Evolutionary conservation across 495 filamentous ascomycete genomes (phyloP).

Genomic region (Xanthoparmelia taractica): DNA sequence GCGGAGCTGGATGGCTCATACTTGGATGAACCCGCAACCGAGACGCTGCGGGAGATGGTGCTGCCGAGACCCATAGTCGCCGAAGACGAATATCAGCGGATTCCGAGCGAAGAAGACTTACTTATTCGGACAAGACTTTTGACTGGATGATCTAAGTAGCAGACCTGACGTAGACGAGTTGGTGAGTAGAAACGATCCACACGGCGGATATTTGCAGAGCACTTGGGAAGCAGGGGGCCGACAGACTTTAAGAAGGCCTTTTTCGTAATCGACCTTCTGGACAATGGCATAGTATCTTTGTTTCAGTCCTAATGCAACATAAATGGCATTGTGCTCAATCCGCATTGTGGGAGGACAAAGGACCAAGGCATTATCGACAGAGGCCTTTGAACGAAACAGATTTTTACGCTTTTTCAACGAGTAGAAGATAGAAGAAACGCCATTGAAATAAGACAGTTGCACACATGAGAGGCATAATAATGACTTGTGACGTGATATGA

Average conservation of each 20-base stretch:
- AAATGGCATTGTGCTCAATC: not conserved
- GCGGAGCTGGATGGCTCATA: not conserved
- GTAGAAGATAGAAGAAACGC: no score
- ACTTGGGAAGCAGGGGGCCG: not conserved
- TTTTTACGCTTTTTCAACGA: no score
- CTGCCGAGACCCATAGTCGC: constrained; percentile 3
- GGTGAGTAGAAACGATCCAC: not conserved
- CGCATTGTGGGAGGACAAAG: not conserved
- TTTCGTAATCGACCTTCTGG: not conserved
- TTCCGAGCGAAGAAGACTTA: not conserved
- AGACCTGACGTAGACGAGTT: not conserved
- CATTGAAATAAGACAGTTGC: not conserved
- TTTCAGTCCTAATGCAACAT: not conserved
- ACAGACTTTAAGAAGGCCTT: not conserved
- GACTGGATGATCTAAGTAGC: not conserved
- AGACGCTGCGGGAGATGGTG: not conserved
- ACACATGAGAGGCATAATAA: not conserved
- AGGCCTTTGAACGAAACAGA: not conserved
- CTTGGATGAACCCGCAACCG: not conserved
- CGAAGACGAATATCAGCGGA: not conserved
- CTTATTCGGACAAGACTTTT: not conserved
- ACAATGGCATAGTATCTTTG: constrained; percentile 1
- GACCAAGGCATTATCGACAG: not conserved
- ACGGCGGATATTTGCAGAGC: not conserved
- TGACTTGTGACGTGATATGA: not conserved